Conservation (phyloP, 2,329 filamentous ascomycete genomes). For the Dothideomycetidae sp. region DNA sequence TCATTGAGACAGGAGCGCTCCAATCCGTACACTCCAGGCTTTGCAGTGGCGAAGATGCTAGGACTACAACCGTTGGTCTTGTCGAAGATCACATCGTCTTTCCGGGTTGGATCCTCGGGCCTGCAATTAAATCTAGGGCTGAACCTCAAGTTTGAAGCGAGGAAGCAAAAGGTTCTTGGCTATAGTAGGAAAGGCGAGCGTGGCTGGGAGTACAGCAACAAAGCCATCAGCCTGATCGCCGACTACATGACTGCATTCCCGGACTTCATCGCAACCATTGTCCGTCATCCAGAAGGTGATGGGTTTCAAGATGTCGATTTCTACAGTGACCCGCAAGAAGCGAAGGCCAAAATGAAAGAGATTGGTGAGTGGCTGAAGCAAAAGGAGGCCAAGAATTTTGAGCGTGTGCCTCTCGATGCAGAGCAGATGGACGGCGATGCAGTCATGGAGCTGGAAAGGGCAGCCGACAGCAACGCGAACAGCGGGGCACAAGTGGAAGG, state of each 20-base stretch:
- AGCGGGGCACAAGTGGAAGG: slow-evolving; percentile 38
- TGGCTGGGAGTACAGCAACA: slow-evolving; percentile 91
- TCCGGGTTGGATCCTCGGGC: slow-evolving; percentile 69
- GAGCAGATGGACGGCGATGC: slow-evolving; percentile 89
- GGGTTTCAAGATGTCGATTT: slow-evolving; percentile 76
- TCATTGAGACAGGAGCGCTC: slow-evolving; percentile 54
- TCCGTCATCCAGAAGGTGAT: slow-evolving; percentile 70
- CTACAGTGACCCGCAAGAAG: slow-evolving; percentile 58
- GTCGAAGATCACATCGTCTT: slow-evolving; percentile 92
- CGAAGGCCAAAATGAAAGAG: slow-evolving; percentile 74
- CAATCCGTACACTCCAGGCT: slow-evolving; percentile 74
- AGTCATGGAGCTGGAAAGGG: slow-evolving; percentile 64
- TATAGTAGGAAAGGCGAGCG: slow-evolving; percentile 76
- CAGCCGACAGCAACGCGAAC: slow-evolving; percentile 50
- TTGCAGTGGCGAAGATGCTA: slow-evolving; percentile 70
- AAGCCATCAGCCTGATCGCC: slow-evolving; percentile 65
- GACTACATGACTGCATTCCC: slow-evolving; percentile 91
- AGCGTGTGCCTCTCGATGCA: slow-evolving; percentile 88
- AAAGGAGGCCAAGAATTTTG: slow-evolving; percentile 80
- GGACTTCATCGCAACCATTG: slow-evolving; percentile 83
- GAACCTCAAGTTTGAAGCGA: slow-evolving; percentile 92
- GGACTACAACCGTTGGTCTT: slow-evolving; percentile 72
- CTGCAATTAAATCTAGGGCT: slow-evolving; percentile 79
- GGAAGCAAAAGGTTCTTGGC: slow-evolving; percentile 87
- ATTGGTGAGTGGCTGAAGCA: slow-evolving; percentile 88